These are phyloP conservation scores for Monosporozyma yasuniensis DNA, from an alignment of 805 yeast species.

Conservation along the genomic window DNA sequence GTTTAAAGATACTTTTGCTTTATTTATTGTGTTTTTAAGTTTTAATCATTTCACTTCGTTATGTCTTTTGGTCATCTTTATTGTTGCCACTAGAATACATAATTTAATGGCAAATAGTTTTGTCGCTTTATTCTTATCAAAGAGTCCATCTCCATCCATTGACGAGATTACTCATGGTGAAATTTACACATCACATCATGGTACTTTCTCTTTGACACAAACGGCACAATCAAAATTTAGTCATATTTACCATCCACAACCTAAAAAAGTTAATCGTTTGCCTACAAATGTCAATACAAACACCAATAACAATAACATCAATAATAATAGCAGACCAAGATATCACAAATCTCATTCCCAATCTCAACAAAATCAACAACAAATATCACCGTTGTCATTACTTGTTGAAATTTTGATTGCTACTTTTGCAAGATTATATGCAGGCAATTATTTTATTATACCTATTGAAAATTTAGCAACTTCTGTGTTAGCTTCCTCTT, in stretches of 20 bases:
- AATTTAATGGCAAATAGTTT: conserved; percentile 23
- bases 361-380: neutral
- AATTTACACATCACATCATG: neutral
- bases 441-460: conserved; percentile 14
- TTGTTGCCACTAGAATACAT: conserved; percentile 21
- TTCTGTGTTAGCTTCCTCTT: conserved; percentile 26
- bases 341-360: neutral
- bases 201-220: neutral
- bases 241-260: neutral
- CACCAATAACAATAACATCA: neutral
- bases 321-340: neutral
- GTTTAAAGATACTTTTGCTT: conserved; percentile 27
- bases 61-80: conserved; percentile 19
- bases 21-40: conserved; percentile 26
- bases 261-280: neutral
- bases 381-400: neutral
- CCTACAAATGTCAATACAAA: neutral
- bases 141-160: conserved; percentile 20
- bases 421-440: conserved; percentile 14
- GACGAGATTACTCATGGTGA: conserved; percentile 12
- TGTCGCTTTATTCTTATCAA: conserved; percentile 22
- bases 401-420: conserved; percentile 11
- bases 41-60: conserved; percentile 24
- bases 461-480: conserved; percentile 24
- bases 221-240: neutral